phyloP scores from a whole-genome alignment of 805 yeast genomes.

The Hanseniaspora opuntiae region DNA sequence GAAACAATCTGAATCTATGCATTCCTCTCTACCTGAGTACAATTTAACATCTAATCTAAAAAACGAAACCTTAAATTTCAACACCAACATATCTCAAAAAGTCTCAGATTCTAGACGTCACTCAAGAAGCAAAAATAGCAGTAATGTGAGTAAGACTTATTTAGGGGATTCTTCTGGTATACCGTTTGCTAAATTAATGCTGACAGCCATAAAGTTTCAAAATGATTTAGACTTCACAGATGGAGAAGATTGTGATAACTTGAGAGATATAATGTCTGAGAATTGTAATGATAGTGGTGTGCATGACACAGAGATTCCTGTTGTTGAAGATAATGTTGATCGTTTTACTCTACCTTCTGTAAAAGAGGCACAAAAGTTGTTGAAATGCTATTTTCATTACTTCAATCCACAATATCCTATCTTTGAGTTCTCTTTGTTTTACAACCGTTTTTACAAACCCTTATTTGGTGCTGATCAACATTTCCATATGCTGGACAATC shows the following conservation, averaged over 20 bases:
- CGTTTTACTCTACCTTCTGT: constrained; percentile 45
- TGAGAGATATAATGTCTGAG: background rate
- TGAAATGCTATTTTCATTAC: constrained; percentile 58
- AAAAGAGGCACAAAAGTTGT: constrained; percentile 49
- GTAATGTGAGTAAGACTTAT: constrained; percentile 21
- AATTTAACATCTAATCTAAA: background rate
- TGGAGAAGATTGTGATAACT: constrained; percentile 5
- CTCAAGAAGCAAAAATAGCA: background rate
- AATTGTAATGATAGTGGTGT: constrained; percentile 12
- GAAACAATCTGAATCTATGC: background rate
- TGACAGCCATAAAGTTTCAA: constrained; percentile 59
- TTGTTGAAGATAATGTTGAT: constrained; percentile 18
- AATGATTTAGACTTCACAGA: constrained; percentile 24
- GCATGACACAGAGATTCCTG: constrained; percentile 18
- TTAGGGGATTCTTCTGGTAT: constrained; percentile 46
- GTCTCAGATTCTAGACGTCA: background rate
- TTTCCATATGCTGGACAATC: constrained; percentile 10
- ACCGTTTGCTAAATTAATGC: constrained; percentile 62
- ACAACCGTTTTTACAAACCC: constrained; percentile 56
- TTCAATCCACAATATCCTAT: constrained; percentile 76
- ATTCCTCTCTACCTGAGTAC: background rate
- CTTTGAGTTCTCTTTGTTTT: constrained; percentile 65
- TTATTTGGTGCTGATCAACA: constrained; percentile 51
- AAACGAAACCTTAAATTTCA: background rate
- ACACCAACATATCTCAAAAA: background rate